Base-by-base conservation (phyloP, 805 yeast genomes). In the Saturnispora hagleri region DNA sequence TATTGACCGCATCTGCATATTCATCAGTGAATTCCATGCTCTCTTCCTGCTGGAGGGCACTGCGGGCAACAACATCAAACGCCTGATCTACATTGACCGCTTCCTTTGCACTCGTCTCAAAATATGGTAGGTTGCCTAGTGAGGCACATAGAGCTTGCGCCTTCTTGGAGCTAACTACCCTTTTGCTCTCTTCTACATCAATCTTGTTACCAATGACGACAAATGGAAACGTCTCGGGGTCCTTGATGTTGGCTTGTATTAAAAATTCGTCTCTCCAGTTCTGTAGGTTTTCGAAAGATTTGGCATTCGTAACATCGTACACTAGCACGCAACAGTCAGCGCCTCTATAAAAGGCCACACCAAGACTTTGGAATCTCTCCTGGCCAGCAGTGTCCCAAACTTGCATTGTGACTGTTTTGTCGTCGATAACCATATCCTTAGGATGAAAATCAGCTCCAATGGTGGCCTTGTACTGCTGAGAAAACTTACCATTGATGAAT, bases 341-440 rank as follows among this genome's bases (percentile, higher is more conserved):
- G 36, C 98, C 98, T 62, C 99, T 76, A 69, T 93, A 91, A 67
- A 91, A 91, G 0, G 98, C 98, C 43, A 91, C 97, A 15, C 98
- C 98, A 55, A 91, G 74, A 53, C 95, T 84, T 70, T 93, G 98
- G 76, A 91, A 91, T 62, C 99, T 78, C 69, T 91, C 99, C 73
- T 91, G 99, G 36, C 99, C 99, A 7, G 98, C 98, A 43, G 99
- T 91, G 65, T 91, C 99, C 99, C 99, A 91, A 51, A 93, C 85
- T 70, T 86, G 91, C 76, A 85, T 75, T 22, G 88, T 82, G 8
- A 84, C 89, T 57, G 79, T 78, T 61, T 84, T 85, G 67, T 85
- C 93, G 66, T 93, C 98, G 53, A 93, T 79, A 27, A 76, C 72
- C 54, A 91, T 80, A 62, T 91, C 98, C 68, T 90, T 91, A 38